Conservation (phyloP, 176 grass and related monocot species). For the Rhynchospora pubera region DNA sequence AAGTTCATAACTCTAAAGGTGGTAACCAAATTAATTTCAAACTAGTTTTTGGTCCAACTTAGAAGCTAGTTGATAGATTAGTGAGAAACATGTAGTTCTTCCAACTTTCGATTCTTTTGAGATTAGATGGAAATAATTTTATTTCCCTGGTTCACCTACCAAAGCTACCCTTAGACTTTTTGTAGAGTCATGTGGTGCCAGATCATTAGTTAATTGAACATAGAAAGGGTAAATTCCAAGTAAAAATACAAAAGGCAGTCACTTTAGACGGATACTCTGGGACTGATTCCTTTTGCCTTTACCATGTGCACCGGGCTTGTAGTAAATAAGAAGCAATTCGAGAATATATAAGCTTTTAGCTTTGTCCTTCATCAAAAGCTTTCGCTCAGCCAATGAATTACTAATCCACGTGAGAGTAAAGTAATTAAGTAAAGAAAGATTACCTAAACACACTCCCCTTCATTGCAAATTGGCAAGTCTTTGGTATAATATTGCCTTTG, state of each 20-base stretch:
- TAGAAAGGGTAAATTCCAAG: slow-evolving; percentile 4
- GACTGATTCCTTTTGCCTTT: slow-evolving; percentile 24
- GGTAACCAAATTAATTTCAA: not conserved
- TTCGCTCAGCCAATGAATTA: not conserved
- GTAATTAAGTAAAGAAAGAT: not conserved
- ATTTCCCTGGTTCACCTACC: not conserved
- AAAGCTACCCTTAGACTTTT: not conserved
- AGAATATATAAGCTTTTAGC: slow-evolving; percentile 7
- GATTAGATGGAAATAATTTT: not conserved
- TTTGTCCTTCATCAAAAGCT: slow-evolving; percentile 11
- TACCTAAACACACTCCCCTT: too few species aligned
- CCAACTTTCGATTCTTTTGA: slow-evolving; percentile 13
- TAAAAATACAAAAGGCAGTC: slow-evolving; percentile 13
- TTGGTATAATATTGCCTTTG: slow-evolving; percentile 8
- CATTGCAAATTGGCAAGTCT: not conserved
- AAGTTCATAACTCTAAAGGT: not conserved
- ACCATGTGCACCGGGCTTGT: slow-evolving; percentile 20
- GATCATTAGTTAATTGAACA: not conserved
- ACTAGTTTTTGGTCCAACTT: not conserved
- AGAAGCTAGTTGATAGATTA: not conserved
- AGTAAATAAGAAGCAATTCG: slow-evolving; percentile 4
- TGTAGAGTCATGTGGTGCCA: slow-evolving; percentile 2
- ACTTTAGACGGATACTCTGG: not conserved
- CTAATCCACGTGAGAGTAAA: not conserved
- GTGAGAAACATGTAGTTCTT: not conserved